Percentiles rank a stretch among this genome's conserved stretches.
phyloP scores from a whole-genome alignment of 2,329 filamentous ascomycete genomes.

The Pseudogymnoascus sp. region DNA sequence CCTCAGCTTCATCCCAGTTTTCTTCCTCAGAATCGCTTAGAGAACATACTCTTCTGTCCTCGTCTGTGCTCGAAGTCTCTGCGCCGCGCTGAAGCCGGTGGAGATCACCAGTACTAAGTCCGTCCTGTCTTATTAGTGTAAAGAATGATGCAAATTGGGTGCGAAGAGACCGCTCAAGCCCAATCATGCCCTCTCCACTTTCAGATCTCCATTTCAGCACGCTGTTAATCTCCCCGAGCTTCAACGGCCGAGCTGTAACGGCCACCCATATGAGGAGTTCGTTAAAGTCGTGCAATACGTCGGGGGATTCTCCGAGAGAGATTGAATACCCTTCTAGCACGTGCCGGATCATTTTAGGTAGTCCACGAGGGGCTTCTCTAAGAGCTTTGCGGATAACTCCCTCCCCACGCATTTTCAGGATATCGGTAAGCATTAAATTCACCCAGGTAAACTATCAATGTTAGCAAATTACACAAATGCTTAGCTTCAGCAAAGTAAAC shows the following conservation, averaged over 20 bases:
- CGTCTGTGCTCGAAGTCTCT: neutral
- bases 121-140: neutral
- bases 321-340: neutral
- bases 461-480: neutral
- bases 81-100: neutral
- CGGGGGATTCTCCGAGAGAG: neutral
- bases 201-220: neutral
- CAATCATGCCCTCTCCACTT: neutral
- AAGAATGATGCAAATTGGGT: constrained; percentile 2
- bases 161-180: neutral
- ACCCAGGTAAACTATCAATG: neutral
- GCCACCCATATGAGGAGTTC: neutral
- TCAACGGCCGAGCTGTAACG: neutral
- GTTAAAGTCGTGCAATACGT: neutral
- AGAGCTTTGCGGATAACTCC: neutral
- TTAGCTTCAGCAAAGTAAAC: neutral
- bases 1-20: neutral
- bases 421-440: neutral
- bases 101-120: neutral
- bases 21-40: neutral
- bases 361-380: neutral
- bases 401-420: neutral
- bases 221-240: neutral
- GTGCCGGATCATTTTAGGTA: neutral
- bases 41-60: neutral